Base-by-base conservation (phyloP, 345 rosid species). In the Salix caprea region DNA sequence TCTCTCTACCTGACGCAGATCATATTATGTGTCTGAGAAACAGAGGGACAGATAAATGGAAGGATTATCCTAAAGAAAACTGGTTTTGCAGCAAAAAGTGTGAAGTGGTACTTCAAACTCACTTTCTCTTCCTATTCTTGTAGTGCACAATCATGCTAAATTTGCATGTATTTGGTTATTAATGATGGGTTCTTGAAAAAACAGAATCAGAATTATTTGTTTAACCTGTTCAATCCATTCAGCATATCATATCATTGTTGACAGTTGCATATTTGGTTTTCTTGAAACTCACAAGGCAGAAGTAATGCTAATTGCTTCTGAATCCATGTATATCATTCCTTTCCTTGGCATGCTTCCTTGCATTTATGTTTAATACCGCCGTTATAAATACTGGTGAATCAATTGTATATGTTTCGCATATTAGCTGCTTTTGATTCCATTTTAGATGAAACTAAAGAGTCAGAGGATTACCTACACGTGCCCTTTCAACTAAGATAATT, bases 61-160 rank as follows among this genome's bases (percentile, higher is more conserved):
- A 81, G 58, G 62, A 58, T 36, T 42, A 28, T 69, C 70, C 79
- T 26, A 81, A 76, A 46, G 81, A 72, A 77, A 84, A 76, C 30
- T 88, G 92, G 94, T 92, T 89, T 82, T 94, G 98, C 91, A 72
- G 89, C 83, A 86, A 71, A 71, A 87, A 81, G 77, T 94, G 97
- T 79, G 82, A 88, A 87, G 72, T 77, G 88, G 97, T 92, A 83
- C 78, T 30, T 26, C 60, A 75, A 61, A 72, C 65, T 46, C 50
- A 46, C 50, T 46, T 46, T 46, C n/a, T 48, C 52, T 6, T 61
- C 26, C 75, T 52, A 68, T 50, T 73, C 50, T 24, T 39, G 5
- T 76, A 15, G 11, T 70, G 26, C 72, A 37, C 16, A 36, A 15
- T 69, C 32, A 18, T 24, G 64, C 50, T 46, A 4, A 14, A 46